These are phyloP conservation scores for Colletotrichum sp. DNA, from an alignment of 2,329 filamentous ascomycete genomes.

Conservation along the genomic window DNA sequence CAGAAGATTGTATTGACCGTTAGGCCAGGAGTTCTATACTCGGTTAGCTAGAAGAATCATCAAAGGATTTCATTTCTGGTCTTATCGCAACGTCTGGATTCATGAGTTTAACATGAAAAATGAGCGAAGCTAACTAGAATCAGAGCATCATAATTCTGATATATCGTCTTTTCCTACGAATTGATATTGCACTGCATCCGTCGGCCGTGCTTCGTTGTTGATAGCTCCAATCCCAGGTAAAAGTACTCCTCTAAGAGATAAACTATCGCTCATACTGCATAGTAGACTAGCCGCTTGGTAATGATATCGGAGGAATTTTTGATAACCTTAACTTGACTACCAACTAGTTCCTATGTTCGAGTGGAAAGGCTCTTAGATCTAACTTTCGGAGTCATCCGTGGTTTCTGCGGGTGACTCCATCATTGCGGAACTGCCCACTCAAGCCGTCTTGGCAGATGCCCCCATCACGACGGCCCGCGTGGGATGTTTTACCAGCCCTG, in stretches of 20 bases:
- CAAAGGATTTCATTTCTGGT: no score
- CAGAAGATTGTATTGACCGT: no score
- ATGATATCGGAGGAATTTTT: accelerated
- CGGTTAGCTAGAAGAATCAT: accelerated
- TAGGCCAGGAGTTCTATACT: accelerated
- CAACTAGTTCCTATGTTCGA: background rate
- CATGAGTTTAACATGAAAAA: accelerated
- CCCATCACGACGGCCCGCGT: background rate
- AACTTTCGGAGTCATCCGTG: background rate
- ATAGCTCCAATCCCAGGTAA: background rate
- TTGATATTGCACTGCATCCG: accelerated
- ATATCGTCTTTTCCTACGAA: accelerated
- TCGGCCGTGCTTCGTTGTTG: background rate
- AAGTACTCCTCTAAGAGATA: accelerated
- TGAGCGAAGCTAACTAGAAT: no score
- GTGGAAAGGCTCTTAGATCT: accelerated
- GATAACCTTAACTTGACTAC: background rate
- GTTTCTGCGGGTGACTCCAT: background rate
- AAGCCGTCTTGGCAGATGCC: background rate
- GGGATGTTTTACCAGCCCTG: background rate
- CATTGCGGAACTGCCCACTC: background rate
- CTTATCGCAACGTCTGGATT: no score
- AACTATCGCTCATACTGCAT: background rate
- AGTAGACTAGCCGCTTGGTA: background rate
- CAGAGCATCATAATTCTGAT: accelerated